Evolutionary conservation across 2,329 filamentous ascomycete species (phyloP), one percentile per base, ranked within the genome.

Genomic region (Ceratocystis alfenasii): DNA sequence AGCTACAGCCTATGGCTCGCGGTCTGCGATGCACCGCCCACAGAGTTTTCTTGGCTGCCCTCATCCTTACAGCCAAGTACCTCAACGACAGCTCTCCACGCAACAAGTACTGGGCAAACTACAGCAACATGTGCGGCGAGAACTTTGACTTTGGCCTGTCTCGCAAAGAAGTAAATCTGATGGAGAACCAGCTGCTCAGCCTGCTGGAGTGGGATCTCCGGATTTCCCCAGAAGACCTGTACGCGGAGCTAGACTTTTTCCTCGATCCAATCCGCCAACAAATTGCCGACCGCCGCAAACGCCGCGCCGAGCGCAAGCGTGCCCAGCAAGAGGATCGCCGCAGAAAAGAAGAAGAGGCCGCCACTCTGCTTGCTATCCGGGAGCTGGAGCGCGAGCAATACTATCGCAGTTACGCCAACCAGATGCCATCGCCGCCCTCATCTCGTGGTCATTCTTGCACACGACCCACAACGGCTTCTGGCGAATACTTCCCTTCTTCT

Each of bases 71-170:
- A 1, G 93, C 94, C 71, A 99, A 99, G 86, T 96, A 96, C 76
- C 83, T 97, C 71, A 97, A 99, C 76, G 94, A 97, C 81, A 96
- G 91, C 68, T 96, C 91, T 12, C 94, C 94, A 69, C 97, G 97
- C 86, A 99, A 99, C 84, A 97, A 97, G 86, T 94, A 99, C 82
- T 99, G 94, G 94, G 92, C 94, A 70, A 87, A 86, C 72, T 99
- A 97, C 81, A 95, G 88, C 68, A 79, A 87, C 72, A 87, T 96
- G 71, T 87, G 81, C 75, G 85, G 86, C 10, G 78, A 80, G 7
- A 74, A 71, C 68, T 81, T 79, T 73, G 84, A 81, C 73, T 99
- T 97, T 73, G 89, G 91, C 71, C 97, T 99, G 81, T 93, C 87
- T 72, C 83, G 92, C 70, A 94, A 90, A 45, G 94, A 99, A 78